phyloP scores from a whole-genome alignment of 2,329 filamentous ascomycete species.

The Penicillium rolfsii region DNA sequence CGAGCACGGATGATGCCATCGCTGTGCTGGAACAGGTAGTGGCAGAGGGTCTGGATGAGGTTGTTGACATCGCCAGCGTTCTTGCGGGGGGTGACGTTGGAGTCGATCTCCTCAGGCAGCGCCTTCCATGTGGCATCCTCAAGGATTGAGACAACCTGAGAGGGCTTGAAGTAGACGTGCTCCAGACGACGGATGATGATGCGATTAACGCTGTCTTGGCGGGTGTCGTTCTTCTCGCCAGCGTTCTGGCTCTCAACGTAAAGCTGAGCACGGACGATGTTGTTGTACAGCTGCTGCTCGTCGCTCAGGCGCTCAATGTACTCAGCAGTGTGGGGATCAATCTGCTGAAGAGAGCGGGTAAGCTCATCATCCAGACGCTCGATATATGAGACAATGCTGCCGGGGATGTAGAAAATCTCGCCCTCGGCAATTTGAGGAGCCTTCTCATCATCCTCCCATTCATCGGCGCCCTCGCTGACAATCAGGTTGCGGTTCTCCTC shows the following conservation, averaged over 20 bases:
- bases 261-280: constrained; percentile 82
- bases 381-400: constrained; percentile 90
- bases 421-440: constrained; percentile 71
- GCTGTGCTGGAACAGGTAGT: constrained; percentile 91
- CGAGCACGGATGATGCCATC: constrained; percentile 95
- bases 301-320: constrained; percentile 95
- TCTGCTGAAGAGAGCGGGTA: constrained; percentile 92
- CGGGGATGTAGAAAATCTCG: constrained; percentile 86
- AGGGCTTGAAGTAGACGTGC: constrained; percentile 99
- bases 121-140: constrained; percentile 93
- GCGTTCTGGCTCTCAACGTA: constrained; percentile 84
- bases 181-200: constrained; percentile 92
- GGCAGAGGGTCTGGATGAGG: constrained; percentile 86
- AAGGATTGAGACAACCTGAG: constrained; percentile 87
- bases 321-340: constrained; percentile 97
- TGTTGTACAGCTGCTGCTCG: constrained; percentile 86
- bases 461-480: constrained; percentile 88
- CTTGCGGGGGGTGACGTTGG: constrained; percentile 75
- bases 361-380: constrained; percentile 97
- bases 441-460: constrained; percentile 99
- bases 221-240: constrained; percentile 68
- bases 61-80: constrained; percentile 67
- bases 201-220: constrained; percentile 88
- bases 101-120: constrained; percentile 71
- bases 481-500: constrained; percentile 79